A percentile compares a stretch with the other conserved stretches of the same genome.
Conservation (phyloP, 2,329 filamentous ascomycete genomes). For the Capronia coronata region DNA sequence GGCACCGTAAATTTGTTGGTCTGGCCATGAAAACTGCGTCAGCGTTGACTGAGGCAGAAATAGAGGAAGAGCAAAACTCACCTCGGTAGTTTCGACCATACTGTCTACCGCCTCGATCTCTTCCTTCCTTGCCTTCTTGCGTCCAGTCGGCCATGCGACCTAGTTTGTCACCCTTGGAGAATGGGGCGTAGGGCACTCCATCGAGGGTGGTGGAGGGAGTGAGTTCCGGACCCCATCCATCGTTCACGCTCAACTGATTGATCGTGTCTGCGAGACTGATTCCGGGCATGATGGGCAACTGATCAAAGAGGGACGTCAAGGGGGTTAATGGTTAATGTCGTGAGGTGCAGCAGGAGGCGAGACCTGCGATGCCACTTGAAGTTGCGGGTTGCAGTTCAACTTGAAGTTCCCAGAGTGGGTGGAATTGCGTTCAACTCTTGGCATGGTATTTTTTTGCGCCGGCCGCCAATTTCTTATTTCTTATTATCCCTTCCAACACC, state of each 20-base stretch:
- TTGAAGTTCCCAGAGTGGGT: background rate
- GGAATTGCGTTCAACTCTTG: background rate
- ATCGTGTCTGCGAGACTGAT: conserved; percentile 60
- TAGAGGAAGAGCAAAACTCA: conserved; percentile 36
- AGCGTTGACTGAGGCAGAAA: background rate
- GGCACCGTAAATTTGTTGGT: conserved; percentile 94
- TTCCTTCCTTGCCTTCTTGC: conserved; percentile 67
- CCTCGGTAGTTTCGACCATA: conserved; percentile 93
- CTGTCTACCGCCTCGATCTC: conserved; percentile 73
- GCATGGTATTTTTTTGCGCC: background rate
- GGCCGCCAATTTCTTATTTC: too few species aligned
- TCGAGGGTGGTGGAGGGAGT: conserved; percentile 82
- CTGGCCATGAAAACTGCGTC: conserved; percentile 41
- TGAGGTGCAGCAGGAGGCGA: background rate
- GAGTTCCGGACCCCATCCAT: conserved; percentile 80
- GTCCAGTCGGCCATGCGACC: conserved; percentile 99
- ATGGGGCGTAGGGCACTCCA: conserved; percentile 94
- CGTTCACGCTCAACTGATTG: conserved; percentile 63
- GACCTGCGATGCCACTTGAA: background rate
- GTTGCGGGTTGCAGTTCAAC: background rate
- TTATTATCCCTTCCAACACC: too few species aligned
- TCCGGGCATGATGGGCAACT: conserved; percentile 41
- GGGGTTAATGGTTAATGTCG: background rate
- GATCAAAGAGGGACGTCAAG: background rate
- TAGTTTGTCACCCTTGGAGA: conserved; percentile 97